These are phyloP conservation scores for Eucommia ulmoides DNA, from an alignment of 257 asterid genomes.

Conservation along the genomic window DNA sequence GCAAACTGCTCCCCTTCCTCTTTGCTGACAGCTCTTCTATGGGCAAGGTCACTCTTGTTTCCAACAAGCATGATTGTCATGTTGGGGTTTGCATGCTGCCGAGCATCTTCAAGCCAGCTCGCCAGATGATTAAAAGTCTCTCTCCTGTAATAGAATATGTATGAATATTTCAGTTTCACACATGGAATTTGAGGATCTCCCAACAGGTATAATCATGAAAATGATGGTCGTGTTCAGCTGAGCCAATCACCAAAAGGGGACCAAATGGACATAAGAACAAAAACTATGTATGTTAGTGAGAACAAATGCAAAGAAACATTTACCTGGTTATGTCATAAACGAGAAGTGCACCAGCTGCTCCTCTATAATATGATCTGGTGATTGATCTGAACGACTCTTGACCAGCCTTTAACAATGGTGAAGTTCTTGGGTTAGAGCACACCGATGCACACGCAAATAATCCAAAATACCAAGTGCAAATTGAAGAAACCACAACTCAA, in stretches of 20 bases:
- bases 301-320: not conserved
- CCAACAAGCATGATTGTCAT: conserved; percentile 73
- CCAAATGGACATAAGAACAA: not conserved
- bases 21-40: conserved; percentile 65
- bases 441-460: not conserved
- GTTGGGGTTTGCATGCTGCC: conserved; percentile 73
- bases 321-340: conserved; percentile 42
- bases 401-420: conserved; percentile 34
- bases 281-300: not conserved
- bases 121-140: conserved; percentile 78
- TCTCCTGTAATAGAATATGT: no score
- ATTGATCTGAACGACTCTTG: conserved; percentile 59
- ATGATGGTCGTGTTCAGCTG: no score
- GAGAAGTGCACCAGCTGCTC: conserved; percentile 67
- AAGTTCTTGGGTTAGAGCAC: not conserved
- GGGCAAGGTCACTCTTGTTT: conserved; percentile 68
- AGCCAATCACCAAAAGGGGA: no score
- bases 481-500: no score
- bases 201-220: no score
- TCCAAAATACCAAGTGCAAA: not conserved
- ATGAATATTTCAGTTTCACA: no score
- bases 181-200: no score
- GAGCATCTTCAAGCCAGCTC: conserved; percentile 81
- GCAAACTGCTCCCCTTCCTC: conserved; percentile 92
- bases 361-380: conserved; percentile 57